A percentile compares a stretch with the other conserved stretches of the same genome.
Conservation (phyloP, 768 basidiomycete species). For the Kwoniella newhampshirensis region DNA sequence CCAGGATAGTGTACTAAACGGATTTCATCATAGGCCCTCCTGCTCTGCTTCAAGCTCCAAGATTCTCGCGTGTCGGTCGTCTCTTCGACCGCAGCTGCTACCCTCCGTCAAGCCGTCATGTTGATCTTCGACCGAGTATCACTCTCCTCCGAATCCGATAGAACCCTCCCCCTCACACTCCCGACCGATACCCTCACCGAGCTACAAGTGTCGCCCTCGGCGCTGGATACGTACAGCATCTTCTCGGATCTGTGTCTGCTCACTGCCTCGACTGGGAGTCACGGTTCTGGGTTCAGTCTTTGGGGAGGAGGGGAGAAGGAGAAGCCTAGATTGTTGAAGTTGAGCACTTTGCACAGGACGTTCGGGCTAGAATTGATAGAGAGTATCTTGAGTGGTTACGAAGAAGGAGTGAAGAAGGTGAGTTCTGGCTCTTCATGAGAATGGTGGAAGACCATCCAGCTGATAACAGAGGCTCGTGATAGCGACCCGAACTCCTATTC, state of each 20-base stretch:
- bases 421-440: slow-evolving; percentile 19
- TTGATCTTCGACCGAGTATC: slow-evolving; percentile 90
- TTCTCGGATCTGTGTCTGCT: slow-evolving; percentile 92
- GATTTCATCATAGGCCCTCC: slow-evolving; percentile 75
- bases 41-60: slow-evolving; percentile 93
- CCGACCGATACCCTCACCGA: slow-evolving; percentile 27
- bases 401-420: slow-evolving; percentile 62
- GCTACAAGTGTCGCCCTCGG: slow-evolving; percentile 66
- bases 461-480: too few species aligned
- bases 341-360: slow-evolving; percentile 81
- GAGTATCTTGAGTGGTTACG: slow-evolving; percentile 70
- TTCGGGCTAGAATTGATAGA: slow-evolving; percentile 97
- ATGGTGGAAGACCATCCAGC: slow-evolving; percentile 4
- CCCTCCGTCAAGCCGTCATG: slow-evolving; percentile 93
- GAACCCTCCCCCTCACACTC: slow-evolving; percentile 18
- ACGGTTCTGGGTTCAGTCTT: slow-evolving; percentile 16
- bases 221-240: slow-evolving; percentile 78
- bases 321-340: slow-evolving; percentile 74
- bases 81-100: slow-evolving; percentile 94
- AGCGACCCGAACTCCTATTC: slow-evolving; percentile 80
- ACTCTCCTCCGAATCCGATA: slow-evolving; percentile 4
- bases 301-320: slow-evolving; percentile 52
- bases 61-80: slow-evolving; percentile 95
- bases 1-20: too few species aligned
- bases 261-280: slow-evolving; percentile 52